Conservation (phyloP, 345 rosid species). For the Linum lewisii region DNA sequence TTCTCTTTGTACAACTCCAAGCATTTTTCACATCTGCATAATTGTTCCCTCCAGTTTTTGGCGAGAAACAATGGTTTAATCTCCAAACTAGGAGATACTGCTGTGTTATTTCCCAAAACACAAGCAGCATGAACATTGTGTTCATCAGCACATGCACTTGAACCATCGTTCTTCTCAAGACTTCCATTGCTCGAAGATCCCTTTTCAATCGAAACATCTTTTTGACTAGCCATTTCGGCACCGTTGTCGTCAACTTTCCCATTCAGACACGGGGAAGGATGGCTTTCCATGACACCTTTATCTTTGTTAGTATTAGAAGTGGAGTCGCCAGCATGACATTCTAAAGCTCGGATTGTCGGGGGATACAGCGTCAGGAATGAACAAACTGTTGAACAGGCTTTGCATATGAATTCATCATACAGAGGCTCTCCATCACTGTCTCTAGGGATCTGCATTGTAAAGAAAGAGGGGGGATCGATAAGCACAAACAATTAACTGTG, state of each 20-base stretch:
- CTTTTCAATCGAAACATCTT: constrained; percentile 19
- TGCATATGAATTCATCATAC: constrained; percentile 86
- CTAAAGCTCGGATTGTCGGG: constrained; percentile 45
- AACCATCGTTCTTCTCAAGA: constrained; percentile 27
- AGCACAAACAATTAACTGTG: neutral
- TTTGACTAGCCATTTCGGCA: constrained; percentile 3
- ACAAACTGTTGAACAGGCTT: constrained; percentile 53
- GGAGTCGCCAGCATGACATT: constrained; percentile 18
- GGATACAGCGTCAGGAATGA: constrained; percentile 65
- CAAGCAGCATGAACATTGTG: constrained; percentile 22
- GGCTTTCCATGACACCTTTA: constrained; percentile 39
- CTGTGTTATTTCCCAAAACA: constrained; percentile 27
- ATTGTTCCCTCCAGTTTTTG: constrained; percentile 73
- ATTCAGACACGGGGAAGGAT: constrained; percentile 23
- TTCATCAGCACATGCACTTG: constrained; percentile 17
- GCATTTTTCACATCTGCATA: constrained; percentile 77
- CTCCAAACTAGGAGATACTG: constrained; percentile 19
- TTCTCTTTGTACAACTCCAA: constrained; percentile 50
- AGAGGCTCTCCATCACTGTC: constrained; percentile 84
- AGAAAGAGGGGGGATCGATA: neutral
- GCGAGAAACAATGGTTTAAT: constrained; percentile 64
- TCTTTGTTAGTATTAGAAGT: constrained; percentile 30
- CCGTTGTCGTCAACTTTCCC: constrained; percentile 32
- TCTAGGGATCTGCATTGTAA: constrained; percentile 53
- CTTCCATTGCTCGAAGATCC: constrained; percentile 31